Base-by-base conservation (phyloP, 768 basidiomycete genomes). In the Podaxis sp. region DNA sequence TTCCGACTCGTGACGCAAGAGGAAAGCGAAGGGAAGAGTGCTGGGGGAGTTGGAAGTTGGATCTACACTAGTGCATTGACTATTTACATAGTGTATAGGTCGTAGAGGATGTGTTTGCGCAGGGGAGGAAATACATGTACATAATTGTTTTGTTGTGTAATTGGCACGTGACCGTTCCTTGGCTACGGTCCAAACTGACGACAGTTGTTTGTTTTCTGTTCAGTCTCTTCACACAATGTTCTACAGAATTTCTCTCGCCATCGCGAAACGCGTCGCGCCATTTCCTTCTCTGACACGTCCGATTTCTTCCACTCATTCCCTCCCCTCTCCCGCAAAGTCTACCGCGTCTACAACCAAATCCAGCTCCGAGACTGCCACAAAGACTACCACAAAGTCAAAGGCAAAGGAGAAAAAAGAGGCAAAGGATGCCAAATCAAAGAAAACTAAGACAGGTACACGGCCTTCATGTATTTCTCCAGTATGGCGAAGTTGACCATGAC, bases 1-100 rank as follows among this genome's bases (percentile, higher is more conserved):
- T 5, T 61, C 59, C 1, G 59, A 61, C 16, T 51, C 57, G 11
- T 59, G 57, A 59, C 13, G 42, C 42, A 44, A 5, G 42, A 7
- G 13, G n/a, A 23, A 10, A 10, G 46, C 46, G n/a, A 23, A 25
- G 9, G 21, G 10, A 11, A 25, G 6, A 18, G 11, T 1, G 40
- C 40, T 10, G 38, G 40, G 40, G 47, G 47, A 25, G 47, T 7
- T 9, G 23, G n/a, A 25, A 21, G 21, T 13, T 48, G 47, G 21
- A 27, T 5, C 21, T 38, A 55, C 6, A 40, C 14, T 6, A 18
- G n/a, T 44, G 16, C 32, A 44, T 7, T 5, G 42, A 50, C 48
- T 50, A 32, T 50, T 50, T 50, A 50, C 7, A 18, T 3, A 44
- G 32, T 32, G 32, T 9, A 7, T 9, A 32, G 32, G 32, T 7